These are phyloP conservation scores for Cercospora berteroae DNA, from an alignment of 2,329 filamentous ascomycete species.

Conservation along the genomic window DNA sequence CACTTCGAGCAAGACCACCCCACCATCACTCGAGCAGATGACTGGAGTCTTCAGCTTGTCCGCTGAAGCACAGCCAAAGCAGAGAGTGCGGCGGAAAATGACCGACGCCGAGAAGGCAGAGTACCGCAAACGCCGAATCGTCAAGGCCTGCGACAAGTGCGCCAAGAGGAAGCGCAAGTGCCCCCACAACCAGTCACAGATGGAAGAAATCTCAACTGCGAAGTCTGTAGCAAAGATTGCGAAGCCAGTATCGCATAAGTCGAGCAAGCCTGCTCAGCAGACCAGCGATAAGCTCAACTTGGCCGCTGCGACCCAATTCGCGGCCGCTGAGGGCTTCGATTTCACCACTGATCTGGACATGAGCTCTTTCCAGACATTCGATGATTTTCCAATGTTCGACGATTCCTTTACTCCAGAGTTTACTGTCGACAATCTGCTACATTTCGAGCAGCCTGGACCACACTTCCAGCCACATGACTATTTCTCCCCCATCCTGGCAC, in stretches of 20 bases:
- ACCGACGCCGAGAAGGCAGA: slow-evolving; percentile 41
- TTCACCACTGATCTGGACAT: slow-evolving; percentile 19
- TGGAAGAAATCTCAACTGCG: slow-evolving; percentile 25
- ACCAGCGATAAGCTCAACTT: slow-evolving; percentile 1
- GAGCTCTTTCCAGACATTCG: slow-evolving; percentile 23
- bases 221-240: slow-evolving; percentile 15
- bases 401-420: slow-evolving; percentile 24
- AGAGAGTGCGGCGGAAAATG: slow-evolving; percentile 39
- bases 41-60: slow-evolving; percentile 41
- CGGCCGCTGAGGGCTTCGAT: slow-evolving; percentile 12
- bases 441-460: slow-evolving; percentile 14
- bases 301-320: neutral
- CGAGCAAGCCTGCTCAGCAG: neutral
- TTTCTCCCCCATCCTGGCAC: slow-evolving; percentile 18
- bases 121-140: slow-evolving; percentile 40
- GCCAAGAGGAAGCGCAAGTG: slow-evolving; percentile 40
- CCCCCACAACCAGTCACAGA: slow-evolving; percentile 35
- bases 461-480: slow-evolving; percentile 12
- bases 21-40: slow-evolving; percentile 39
- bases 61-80: slow-evolving; percentile 36
- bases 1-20: slow-evolving; percentile 24
- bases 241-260: slow-evolving; percentile 8
- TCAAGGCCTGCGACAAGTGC: slow-evolving; percentile 41
- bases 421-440: slow-evolving; percentile 25
- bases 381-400: slow-evolving; percentile 32